These are phyloP conservation scores for Petunia axillaris DNA, from an alignment of 257 asterid genomes.

Conservation along the genomic window DNA sequence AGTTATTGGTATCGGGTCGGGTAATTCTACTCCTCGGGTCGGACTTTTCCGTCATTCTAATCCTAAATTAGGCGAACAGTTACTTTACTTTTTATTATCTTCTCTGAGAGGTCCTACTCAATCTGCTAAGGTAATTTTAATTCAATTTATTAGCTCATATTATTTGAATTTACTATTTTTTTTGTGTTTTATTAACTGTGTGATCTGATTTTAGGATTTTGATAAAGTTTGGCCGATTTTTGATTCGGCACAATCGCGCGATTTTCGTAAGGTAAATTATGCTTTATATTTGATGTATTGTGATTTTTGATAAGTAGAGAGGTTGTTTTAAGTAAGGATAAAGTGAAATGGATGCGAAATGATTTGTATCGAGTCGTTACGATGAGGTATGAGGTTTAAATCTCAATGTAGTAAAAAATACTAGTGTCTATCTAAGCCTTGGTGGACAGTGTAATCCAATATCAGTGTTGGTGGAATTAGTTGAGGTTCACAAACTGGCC, in stretches of 20 bases:
- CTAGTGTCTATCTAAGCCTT: no score
- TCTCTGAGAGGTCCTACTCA: constrained; percentile 97
- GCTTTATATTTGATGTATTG: neutral
- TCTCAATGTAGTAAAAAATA: no score
- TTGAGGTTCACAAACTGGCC: no score
- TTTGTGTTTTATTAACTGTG: constrained; percentile 27
- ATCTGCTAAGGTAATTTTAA: constrained; percentile 70
- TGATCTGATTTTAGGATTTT: constrained; percentile 67
- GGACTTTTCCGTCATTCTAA: constrained; percentile 98
- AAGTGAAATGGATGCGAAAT: no score
- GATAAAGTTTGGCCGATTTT: constrained; percentile 99
- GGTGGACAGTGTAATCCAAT: no score
- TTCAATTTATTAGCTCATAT: neutral
- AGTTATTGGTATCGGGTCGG: constrained; percentile 83
- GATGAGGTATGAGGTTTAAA: no score
- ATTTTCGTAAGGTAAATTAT: constrained; percentile 82
- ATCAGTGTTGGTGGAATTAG: no score
- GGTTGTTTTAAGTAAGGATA: no score
- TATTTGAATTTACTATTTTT: neutral
- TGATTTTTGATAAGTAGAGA: neutral
- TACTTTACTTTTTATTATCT: constrained; percentile 83
- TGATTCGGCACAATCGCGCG: constrained; percentile 99
- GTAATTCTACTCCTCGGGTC: constrained; percentile 80
- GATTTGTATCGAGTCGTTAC: no score
- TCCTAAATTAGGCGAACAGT: constrained; percentile 99